Evolutionary conservation across 352 stramenopile species (phyloP), one percentile per base, ranked within the genome.

Genomic region (Phytopythium aichiense): DNA sequence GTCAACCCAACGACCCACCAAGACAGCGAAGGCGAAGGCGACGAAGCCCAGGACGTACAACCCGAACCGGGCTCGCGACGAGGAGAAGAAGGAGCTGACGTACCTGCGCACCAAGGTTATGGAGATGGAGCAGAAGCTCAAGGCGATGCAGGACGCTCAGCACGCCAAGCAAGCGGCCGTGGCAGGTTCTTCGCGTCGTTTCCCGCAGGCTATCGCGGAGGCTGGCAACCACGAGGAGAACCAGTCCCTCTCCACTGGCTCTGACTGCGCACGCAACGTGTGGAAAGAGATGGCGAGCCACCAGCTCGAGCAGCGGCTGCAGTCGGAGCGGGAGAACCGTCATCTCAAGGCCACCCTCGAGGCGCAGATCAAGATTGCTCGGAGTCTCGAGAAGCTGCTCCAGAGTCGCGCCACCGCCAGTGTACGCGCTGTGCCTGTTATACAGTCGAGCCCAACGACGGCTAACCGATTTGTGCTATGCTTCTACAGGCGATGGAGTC

Each of bases 281-380:
- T 83, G 72, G 74, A 71, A 73, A 11, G 69, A 74, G 53, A 73
- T 83, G 62, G 72, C 74, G 12, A 65, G 55, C 31, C 72, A 76
- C 48, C 74, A 83, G 45, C 49, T 72, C 43, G 72, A 76, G 49
- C 67, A 80, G 51, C 65, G 72, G 58, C 65, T 79, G 37, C 78
- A 87, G 52, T 64, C 74, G 1, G 76, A 88, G 58, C 58, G 74
- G 25, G 80, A 89, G 62, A 89, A 89, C 55, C 69, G 75, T 22
- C 67, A 76, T 6, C 67, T 89, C 6, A 79, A 79, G 56, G 57
- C 69, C 9, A 68, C 84, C 43, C 64, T 89, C 42, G 77, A 87
- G 52, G 78, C 70, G 22, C 80, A 89, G 51, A 74, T 89, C 64
- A 86, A 87, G 66, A 71, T 88, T 49, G 77, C 72, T 33, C 78